A percentile compares a stretch with the other conserved stretches of the same genome.
These are phyloP conservation scores for Parasitella parasitica DNA, from an alignment of 371 early-diverging fungal genomes.

Conservation along the genomic window DNA sequence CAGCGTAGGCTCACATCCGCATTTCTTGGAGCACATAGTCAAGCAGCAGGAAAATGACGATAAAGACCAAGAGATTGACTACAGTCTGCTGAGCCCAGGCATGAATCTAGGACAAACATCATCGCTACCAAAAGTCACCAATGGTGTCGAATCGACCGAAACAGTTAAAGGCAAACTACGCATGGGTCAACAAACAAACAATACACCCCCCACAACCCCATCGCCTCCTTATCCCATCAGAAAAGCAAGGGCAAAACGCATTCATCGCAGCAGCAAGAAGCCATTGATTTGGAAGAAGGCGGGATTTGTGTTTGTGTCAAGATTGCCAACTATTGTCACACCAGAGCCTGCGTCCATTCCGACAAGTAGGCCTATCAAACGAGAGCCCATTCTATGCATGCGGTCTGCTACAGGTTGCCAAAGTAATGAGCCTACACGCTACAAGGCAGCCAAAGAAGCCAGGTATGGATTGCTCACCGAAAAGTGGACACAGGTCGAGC, in stretches of 20 bases:
- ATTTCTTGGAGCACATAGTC: not conserved
- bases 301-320: slow-evolving; percentile 22
- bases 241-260: not conserved
- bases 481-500: slow-evolving; percentile 36
- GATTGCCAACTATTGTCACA: not conserved
- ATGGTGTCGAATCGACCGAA: slow-evolving; percentile 5
- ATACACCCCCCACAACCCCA: not conserved
- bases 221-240: not conserved
- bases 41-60: slow-evolving; percentile 3
- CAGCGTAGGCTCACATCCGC: not conserved
- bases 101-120: not conserved
- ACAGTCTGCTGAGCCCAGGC: not conserved
- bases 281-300: slow-evolving; percentile 26
- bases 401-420: slow-evolving; percentile 9
- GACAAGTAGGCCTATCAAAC: slow-evolving; percentile 18
- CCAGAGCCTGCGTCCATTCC: not conserved
- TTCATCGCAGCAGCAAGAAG: not conserved
- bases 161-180: slow-evolving; percentile 10
- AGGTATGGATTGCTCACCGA: slow-evolving; percentile 21
- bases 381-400: slow-evolving; percentile 30
- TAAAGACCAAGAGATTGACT: slow-evolving; percentile 10
- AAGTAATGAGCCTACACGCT: slow-evolving; percentile 26
- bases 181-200: not conserved
- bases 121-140: not conserved
- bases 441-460: slow-evolving; percentile 32